Percentiles rank a stretch among this genome's conserved stretches.
Evolutionary conservation across 2,329 filamentous ascomycete species (phyloP).

Genomic region (Alternaria consortialis): DNA sequence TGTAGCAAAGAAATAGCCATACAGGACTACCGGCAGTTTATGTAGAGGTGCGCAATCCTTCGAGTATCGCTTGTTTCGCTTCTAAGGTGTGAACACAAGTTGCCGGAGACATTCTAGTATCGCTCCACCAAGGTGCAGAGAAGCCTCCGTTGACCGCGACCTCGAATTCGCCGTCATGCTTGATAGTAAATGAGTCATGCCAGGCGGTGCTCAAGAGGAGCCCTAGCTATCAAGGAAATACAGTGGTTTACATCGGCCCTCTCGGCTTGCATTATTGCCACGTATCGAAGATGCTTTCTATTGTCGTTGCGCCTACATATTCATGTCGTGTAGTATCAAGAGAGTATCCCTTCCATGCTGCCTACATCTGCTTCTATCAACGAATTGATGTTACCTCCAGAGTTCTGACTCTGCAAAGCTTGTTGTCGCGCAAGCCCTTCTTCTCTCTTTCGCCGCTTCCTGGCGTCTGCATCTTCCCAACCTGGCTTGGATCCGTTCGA

Average conservation of each 20-base stretch:
- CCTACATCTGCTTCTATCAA: not conserved
- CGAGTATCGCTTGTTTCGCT: not conserved
- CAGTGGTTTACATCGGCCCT: not conserved
- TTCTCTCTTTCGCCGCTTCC: conserved; percentile 52
- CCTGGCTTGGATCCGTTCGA: conserved; percentile 30
- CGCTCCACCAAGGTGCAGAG: not conserved
- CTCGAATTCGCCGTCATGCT: not conserved
- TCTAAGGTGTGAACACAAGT: not conserved
- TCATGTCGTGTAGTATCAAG: not conserved
- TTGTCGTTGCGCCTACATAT: not conserved
- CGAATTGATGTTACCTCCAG: not conserved
- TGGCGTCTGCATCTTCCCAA: conserved; percentile 53
- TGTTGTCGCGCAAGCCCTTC: conserved; percentile 62
- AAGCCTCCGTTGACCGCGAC: not conserved
- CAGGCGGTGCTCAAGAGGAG: not conserved
- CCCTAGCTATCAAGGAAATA: not conserved
- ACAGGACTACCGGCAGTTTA: too few species aligned
- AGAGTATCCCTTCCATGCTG: conserved; percentile 8
- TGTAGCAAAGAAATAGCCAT: not conserved
- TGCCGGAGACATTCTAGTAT: not conserved
- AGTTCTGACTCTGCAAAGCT: conserved; percentile 25
- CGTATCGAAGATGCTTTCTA: not conserved
- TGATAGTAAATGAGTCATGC: not conserved
- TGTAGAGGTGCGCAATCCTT: not conserved
- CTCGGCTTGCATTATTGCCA: not conserved